phyloP scores from a whole-genome alignment of 169 alveolate species.

The Plasmodium vinckei region DNA sequence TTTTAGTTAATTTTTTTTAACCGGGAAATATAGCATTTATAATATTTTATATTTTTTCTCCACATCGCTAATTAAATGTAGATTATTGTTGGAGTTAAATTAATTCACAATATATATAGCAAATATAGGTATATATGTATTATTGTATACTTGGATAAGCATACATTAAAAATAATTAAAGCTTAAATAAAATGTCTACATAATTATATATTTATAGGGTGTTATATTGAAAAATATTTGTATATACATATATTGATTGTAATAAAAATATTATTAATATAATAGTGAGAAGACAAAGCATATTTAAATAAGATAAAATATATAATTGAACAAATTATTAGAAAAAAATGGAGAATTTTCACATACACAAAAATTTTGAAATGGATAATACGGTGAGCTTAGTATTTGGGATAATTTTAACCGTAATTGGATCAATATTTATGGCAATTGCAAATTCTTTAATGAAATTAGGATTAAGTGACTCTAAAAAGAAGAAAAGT shows the following conservation, averaged over 20 bases:
- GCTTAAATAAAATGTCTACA: too few relatives aligned
- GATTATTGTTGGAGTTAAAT: too few relatives aligned
- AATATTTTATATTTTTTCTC: too few relatives aligned
- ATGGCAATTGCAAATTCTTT: slow-evolving; percentile 89
- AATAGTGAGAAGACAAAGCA: neutral
- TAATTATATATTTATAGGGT: too few relatives aligned
- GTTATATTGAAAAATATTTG: too few relatives aligned
- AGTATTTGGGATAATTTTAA: slow-evolving; percentile 83
- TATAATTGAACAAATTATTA: neutral
- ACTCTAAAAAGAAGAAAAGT: slow-evolving; percentile 77
- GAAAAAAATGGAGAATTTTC: slow-evolving; percentile 32
- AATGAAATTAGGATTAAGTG: slow-evolving; percentile 86
- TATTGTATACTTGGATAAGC: too few relatives aligned
- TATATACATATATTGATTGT: too few relatives aligned
- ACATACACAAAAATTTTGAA: slow-evolving; percentile 25
- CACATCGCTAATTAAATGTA: too few relatives aligned
- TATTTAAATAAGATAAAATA: neutral
- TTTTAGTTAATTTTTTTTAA: neutral
- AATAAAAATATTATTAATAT: neutral
- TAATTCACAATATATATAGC: too few relatives aligned
- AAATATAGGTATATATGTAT: too few relatives aligned
- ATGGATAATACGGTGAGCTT: slow-evolving; percentile 79
- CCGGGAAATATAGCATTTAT: too few relatives aligned
- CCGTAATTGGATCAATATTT: slow-evolving; percentile 85
- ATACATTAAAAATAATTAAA: too few relatives aligned